Conservation (phyloP, 495 filamentous ascomycete genomes). For the Eremomyces bilateralis region DNA sequence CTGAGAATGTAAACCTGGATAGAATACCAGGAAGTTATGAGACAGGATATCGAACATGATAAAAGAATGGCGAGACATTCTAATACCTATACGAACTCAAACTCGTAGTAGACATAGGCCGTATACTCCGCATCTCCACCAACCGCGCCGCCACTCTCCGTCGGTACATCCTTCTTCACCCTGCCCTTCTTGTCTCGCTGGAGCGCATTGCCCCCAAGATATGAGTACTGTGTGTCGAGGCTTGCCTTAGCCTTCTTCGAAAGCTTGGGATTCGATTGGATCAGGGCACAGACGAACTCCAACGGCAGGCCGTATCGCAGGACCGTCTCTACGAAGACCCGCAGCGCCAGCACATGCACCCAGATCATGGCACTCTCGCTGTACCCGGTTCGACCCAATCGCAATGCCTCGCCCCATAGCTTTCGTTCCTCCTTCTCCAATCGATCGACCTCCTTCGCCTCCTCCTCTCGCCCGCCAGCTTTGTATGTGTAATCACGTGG, state of each 20-base stretch:
- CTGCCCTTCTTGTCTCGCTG: slow-evolving; percentile 84
- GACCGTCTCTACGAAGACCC: slow-evolving; percentile 94
- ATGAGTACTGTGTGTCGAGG: slow-evolving; percentile 73
- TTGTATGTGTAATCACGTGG: slow-evolving; percentile 86
- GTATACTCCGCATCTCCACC: slow-evolving; percentile 66
- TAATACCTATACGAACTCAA: slow-evolving; percentile 47
- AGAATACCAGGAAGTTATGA: too few species aligned
- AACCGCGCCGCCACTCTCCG: slow-evolving; percentile 54
- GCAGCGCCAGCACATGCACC: slow-evolving; percentile 72
- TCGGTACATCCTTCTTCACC: slow-evolving; percentile 58
- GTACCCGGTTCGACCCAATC: slow-evolving; percentile 69
- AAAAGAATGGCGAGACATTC: too few species aligned
- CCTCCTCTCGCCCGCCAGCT: slow-evolving; percentile 70
- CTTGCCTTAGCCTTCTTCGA: slow-evolving; percentile 58
- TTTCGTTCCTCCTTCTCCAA: slow-evolving; percentile 64
- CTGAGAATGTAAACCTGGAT: too few species aligned
- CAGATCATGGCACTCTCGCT: slow-evolving; percentile 88
- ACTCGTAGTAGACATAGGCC: slow-evolving; percentile 92
- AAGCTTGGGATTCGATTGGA: slow-evolving; percentile 66
- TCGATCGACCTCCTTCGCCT: slow-evolving; percentile 61
- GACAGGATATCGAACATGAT: too few species aligned
- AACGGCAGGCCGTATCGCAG: slow-evolving; percentile 80
- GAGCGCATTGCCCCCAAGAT: slow-evolving; percentile 88
- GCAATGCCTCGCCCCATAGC: slow-evolving; percentile 75
- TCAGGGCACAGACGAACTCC: slow-evolving; percentile 62